Evolutionary conservation across 345 rosid genomes (phyloP).

Genomic region (Viola odorata): DNA sequence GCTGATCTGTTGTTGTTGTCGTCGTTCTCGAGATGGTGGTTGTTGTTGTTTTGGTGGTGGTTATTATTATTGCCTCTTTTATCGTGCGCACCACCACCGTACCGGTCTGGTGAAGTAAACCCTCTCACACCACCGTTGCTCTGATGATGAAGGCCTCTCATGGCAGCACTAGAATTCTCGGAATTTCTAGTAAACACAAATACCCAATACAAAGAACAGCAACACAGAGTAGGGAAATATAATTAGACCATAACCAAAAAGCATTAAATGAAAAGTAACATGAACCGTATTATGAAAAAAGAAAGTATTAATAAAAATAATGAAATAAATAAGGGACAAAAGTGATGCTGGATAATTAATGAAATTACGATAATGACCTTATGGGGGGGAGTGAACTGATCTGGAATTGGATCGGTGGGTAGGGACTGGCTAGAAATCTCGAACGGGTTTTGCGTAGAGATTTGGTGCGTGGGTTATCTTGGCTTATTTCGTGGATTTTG

Average conservation of each 20-base stretch:
- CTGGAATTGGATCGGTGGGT: constrained; percentile 15
- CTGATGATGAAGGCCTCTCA: constrained; percentile 43
- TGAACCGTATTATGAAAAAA: neutral
- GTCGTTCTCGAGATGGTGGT: constrained; percentile 10
- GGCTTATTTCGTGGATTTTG: constrained; percentile 7
- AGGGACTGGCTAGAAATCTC: constrained; percentile 13
- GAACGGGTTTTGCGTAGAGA: constrained; percentile 17
- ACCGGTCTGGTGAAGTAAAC: constrained; percentile 44
- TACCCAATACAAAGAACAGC: neutral
- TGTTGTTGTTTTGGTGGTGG: constrained; percentile 11
- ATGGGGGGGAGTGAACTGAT: constrained; percentile 5
- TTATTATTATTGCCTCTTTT: constrained; percentile 27
- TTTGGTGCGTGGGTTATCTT: constrained; percentile 5
- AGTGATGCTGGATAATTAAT: constrained; percentile 5
- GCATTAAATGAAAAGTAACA: neutral
- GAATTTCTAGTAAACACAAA: constrained; percentile 36
- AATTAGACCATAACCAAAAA: neutral
- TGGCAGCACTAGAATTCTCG: constrained; percentile 44
- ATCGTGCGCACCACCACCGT: constrained; percentile 32
- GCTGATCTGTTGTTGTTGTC: constrained; percentile 37
- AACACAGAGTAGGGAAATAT: neutral
- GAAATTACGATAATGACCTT: constrained; percentile 40
- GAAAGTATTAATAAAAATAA: constrained; percentile 2
- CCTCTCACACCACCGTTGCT: constrained; percentile 47
- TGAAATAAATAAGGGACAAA: neutral